phyloP scores from a whole-genome alignment of 2,329 filamentous ascomycete species.

The Pyrenochaeta sp. region DNA sequence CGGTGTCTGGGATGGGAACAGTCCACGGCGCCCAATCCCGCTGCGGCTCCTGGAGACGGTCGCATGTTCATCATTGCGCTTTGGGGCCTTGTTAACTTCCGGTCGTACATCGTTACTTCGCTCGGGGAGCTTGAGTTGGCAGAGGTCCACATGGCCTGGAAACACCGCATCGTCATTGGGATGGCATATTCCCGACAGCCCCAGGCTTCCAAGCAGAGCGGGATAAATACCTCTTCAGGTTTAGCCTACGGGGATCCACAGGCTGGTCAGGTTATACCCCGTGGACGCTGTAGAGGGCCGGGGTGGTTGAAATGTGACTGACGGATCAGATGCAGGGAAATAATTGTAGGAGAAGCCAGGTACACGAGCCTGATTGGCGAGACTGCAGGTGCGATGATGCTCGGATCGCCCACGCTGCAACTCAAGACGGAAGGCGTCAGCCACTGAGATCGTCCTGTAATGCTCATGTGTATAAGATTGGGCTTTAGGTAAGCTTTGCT shows the following conservation, averaged over 20 bases:
- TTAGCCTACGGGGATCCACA: too few relatives aligned
- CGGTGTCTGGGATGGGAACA: slow-evolving; percentile 27
- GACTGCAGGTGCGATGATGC: slow-evolving; percentile 35
- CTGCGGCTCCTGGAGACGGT: too few relatives aligned
- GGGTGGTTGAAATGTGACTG: too few relatives aligned
- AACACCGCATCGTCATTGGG: slow-evolving; percentile 23
- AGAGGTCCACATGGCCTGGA: background rate
- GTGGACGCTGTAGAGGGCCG: too few relatives aligned
- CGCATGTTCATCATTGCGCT: too few relatives aligned
- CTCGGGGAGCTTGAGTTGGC: slow-evolving; percentile 14
- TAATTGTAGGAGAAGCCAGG: slow-evolving; percentile 31
- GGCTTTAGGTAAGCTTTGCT: slow-evolving; percentile 1
- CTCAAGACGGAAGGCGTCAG: slow-evolving; percentile 28
- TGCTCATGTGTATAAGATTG: background rate
- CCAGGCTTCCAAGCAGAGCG: too few relatives aligned
- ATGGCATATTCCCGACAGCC: slow-evolving; percentile 6
- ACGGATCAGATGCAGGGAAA: slow-evolving; percentile 24
- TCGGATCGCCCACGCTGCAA: slow-evolving; percentile 28
- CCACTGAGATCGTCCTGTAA: slow-evolving; percentile 18
- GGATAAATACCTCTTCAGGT: too few relatives aligned
- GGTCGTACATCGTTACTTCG: slow-evolving; percentile 27
- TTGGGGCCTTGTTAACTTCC: background rate
- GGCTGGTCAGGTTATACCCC: too few relatives aligned
- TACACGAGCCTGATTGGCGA: slow-evolving; percentile 40
- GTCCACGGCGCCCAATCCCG: slow-evolving; percentile 19